Percentiles rank a stretch among this genome's conserved stretches.
These are phyloP conservation scores for Xanthoparmelia taractica DNA, from an alignment of 495 filamentous ascomycete species.

Conservation along the genomic window DNA sequence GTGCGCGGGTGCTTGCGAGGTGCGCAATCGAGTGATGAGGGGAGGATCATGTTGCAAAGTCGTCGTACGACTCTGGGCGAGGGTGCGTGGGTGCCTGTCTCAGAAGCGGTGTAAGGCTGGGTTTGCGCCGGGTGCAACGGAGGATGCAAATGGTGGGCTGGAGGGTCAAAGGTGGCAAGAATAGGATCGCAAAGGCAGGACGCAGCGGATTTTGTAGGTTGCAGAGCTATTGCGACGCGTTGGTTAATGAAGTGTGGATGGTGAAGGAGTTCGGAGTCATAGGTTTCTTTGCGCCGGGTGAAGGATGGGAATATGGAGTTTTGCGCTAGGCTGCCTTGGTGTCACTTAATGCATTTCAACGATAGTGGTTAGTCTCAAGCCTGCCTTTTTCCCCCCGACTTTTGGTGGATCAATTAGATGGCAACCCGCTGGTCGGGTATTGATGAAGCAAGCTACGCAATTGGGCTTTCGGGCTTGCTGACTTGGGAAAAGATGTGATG, in stretches of 20 bases:
- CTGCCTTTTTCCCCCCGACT: neutral
- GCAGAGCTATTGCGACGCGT: slow-evolving; percentile 12
- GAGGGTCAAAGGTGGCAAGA: neutral
- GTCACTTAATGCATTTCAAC: slow-evolving; percentile 3
- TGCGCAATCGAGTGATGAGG: slow-evolving; percentile 65
- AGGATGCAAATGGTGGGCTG: neutral
- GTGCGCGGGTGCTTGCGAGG: slow-evolving; percentile 41
- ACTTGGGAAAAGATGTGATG: neutral
- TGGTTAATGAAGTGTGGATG: slow-evolving; percentile 9
- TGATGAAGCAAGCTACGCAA: neutral
- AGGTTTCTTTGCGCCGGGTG: neutral
- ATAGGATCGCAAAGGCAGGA: slow-evolving; percentile 5
- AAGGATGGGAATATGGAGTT: neutral
- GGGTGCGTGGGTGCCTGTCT: slow-evolving; percentile 1
- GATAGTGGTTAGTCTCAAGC: neutral
- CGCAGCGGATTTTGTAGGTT: slow-evolving; percentile 1
- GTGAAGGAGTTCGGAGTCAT: slow-evolving; percentile 4
- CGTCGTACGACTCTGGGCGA: neutral
- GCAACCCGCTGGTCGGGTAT: neutral
- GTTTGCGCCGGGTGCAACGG: slow-evolving; percentile 20
- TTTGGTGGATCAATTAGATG: neutral
- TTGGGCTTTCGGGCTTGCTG: neutral
- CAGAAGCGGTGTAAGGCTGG: slow-evolving; percentile 6
- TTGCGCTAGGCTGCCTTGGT: slow-evolving; percentile 7
- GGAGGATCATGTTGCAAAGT: slow-evolving; percentile 53